Percentiles rank a stretch among this genome's conserved stretches.
phyloP scores from a whole-genome alignment of 2,329 filamentous ascomycete species.

The Apiospora hydei region DNA sequence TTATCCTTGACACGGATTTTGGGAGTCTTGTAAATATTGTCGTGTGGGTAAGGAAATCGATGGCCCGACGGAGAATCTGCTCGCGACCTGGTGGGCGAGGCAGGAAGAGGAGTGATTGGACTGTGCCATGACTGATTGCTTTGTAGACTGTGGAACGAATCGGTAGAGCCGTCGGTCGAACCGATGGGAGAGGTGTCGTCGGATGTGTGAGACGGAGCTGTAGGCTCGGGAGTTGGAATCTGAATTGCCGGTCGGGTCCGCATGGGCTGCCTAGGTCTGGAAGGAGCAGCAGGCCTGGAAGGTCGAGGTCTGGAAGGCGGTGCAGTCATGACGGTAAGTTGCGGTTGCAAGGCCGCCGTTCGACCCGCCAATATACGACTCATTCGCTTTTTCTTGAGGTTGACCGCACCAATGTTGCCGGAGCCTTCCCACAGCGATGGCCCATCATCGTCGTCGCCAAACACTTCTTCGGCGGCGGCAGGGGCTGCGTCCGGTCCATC shows the following conservation, averaged over 20 bases:
- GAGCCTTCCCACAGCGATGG: constrained; percentile 40
- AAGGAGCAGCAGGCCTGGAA: neutral
- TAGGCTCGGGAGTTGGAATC: neutral
- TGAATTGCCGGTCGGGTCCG: neutral
- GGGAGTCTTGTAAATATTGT: constrained; percentile 47
- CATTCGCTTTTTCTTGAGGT: constrained; percentile 39
- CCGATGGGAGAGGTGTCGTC: constrained; percentile 52
- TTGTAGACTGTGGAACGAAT: constrained; percentile 59
- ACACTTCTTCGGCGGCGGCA: neutral
- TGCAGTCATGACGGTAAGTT: constrained; percentile 51
- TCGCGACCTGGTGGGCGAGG: constrained; percentile 53
- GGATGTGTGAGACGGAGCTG: constrained; percentile 35
- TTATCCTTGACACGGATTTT: constrained; percentile 39
- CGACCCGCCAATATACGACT: constrained; percentile 43
- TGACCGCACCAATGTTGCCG: constrained; percentile 38
- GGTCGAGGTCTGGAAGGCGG: constrained; percentile 44
- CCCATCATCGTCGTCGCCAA: constrained; percentile 30
- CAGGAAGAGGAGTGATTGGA: constrained; percentile 50
- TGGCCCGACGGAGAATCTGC: constrained; percentile 37
- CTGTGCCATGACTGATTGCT: constrained; percentile 58
- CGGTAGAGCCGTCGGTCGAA: constrained; percentile 55
- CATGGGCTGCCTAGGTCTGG: neutral
- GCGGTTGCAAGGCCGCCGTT: constrained; percentile 48
- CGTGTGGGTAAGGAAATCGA: constrained; percentile 48
- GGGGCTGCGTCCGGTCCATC: neutral